Evolutionary conservation across 2,329 filamentous ascomycete species (phyloP), one percentile per base, ranked within the genome.

Genomic region (Pseudopithomyces chartarum): DNA sequence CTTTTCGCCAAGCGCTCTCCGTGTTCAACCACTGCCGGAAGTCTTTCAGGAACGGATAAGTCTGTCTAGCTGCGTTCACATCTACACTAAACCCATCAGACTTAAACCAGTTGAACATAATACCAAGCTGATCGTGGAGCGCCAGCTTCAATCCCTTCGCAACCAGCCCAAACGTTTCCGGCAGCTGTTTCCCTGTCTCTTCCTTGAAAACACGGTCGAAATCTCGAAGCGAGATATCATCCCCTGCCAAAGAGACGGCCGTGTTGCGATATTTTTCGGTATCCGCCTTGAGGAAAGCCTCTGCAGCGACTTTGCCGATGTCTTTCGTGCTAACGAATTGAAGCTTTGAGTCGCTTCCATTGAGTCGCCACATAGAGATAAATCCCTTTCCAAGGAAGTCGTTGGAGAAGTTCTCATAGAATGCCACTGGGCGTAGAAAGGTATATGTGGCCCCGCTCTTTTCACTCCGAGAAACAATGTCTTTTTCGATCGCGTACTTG

Each of bases 91-190:
- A 83, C 0, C 80, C 80, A 6, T 72, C 68, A 6, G 75, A 71
- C 33, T 65, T 61, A 43, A 84, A 82, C 80, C 81, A 84, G 19
- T 72, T 62, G 52, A 78, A 80, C 79, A 82, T 82, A 7, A 61
- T 55, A 1, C 75, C 73, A 10, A 81, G 13, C 45, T 77, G 74
- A 48, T 78, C 64, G 23, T 46, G 51, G 29, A 66, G 53, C 54
- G 69, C 70, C 65, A 76, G 63, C 10, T 80, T 58, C 7, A 74
- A 53, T 2, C 56, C 59, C 0, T 57, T 38, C 0, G 58, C 71
- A 1, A 82, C 36, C 12, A 79, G 66, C 0, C 63, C 49, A 34
- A 75, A 82, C 2, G 76, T 77, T 34, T 59, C 67, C 0, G 80
- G 80, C 19, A 82, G 59, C 3, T 70, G 64, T 45, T 73, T 62